Evolutionary conservation across 1,284 basidiomycete genomes (phyloP), one percentile per base, ranked within the genome.

Genomic region (Taiwanofungus camphoratus): DNA sequence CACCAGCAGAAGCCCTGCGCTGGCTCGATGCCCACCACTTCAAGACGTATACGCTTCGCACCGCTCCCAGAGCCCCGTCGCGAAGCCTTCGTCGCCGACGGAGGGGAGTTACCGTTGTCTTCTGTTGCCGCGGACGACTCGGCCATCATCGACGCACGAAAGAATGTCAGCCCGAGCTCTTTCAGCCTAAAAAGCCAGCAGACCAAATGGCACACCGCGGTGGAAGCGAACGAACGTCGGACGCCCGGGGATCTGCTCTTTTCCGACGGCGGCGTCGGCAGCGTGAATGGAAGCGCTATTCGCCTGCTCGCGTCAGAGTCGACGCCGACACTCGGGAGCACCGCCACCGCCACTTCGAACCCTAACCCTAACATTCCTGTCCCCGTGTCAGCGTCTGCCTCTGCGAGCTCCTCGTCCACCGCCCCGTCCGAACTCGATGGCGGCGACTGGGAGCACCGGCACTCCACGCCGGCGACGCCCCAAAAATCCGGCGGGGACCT

Each of bases 61-160:
- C 86, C 85, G 2, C 73, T 88, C n/a, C 86, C 86, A 3, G 80
- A 84, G 48, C 82, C 82, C 12, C 70, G 77, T n/a, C 66, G 76
- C 40, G 62, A 68, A 36, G n/a, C 22, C 32, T 15, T 18, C 35
- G 58, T 67, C 49, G 59, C 70, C 50, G 73, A 76, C 52, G 68
- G 16, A 66, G 64, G 29, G 26, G 16, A 19, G 44, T 57, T n/a
- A 48, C 56, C 16, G 41, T 53, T 32, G 53, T 59, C 23, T 56
- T 64, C 48, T n/a, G 40, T 58, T 40, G 62, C 66, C 44, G 57
- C 64, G 40, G 54, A 60, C 36, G 33, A 46, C 44, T 37, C 29
- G 19, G 45, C 21, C 45, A 40, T 44, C 55, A 47, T 36, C 29
- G 36, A 6, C 44, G 48, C 48, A 36, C n/a, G n/a, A n/a, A n/a